Conservation (phyloP, 1,139 yeast species). For the Taphrina pruni region DNA sequence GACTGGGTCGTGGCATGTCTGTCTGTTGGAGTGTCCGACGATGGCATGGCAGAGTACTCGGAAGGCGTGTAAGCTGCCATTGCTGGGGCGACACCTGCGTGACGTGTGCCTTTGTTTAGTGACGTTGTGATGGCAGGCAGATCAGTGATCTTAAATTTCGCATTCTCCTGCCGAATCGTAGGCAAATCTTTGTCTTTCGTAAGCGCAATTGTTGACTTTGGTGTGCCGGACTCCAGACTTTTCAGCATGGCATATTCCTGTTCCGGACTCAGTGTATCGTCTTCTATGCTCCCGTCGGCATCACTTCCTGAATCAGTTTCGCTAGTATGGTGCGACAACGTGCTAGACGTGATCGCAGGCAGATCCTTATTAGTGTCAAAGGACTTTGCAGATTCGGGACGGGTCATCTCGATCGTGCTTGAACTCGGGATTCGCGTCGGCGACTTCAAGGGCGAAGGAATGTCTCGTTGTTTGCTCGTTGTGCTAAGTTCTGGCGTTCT, state of each 20-base stretch:
- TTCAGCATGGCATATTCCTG: constrained; percentile 16
- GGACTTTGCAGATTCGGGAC: constrained; percentile 11
- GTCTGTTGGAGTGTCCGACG: not conserved
- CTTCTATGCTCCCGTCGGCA: not conserved
- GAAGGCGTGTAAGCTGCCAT: constrained; percentile 20
- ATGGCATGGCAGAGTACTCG: constrained; percentile 9
- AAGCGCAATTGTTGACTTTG: not conserved
- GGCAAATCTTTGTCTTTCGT: constrained; percentile 3
- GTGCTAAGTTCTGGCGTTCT: not conserved
- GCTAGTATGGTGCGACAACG: not conserved
- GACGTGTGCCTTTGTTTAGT: not conserved
- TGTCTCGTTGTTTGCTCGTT: not conserved
- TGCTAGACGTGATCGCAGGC: not conserved
- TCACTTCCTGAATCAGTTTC: not conserved
- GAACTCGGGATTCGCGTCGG: not conserved
- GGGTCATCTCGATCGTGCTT: not conserved
- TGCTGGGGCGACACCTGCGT: not conserved
- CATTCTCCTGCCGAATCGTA: not conserved
- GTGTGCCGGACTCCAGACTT: not conserved
- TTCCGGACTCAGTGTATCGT: constrained; percentile 6
- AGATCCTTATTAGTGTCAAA: constrained; percentile 4
- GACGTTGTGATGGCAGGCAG: constrained; percentile 12
- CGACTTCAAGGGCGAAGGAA: not conserved
- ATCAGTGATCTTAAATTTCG: not conserved
- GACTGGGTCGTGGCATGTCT: not conserved